Base-by-base conservation (phyloP, 345 rosid genomes). In the Raphanus raphanistrum region DNA sequence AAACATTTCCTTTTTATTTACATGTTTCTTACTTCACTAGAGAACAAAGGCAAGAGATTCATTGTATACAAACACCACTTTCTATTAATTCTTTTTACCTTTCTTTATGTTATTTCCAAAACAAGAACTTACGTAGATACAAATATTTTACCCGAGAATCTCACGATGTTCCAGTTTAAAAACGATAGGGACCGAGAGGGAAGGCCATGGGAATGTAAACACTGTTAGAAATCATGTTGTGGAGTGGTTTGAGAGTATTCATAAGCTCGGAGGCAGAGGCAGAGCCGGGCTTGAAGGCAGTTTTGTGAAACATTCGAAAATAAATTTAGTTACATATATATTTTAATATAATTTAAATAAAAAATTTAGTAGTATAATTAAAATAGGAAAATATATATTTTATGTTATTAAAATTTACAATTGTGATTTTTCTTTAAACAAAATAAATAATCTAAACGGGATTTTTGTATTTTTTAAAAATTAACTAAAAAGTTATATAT, bases 181-280 rank as follows among this genome's bases (percentile, higher is more conserved):
- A 41, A 10, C 48, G 13, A 41, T 41, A 41, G 69, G 74, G 32
- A 4, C 60, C 73, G n/a, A 41, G 36, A 58, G 59, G 28, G 55
- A 63, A 76, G 41, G 60, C 27, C 60, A 43, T 63, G 80, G 79
- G 36, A 76, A 61, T 68, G 68, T 61, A 61, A 76, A 63, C 71
- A 17, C 38, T 63, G 75, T 77, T 73, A 48, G 68, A 45, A 75
- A 68, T 73, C 79, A 61, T 25, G 69, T 69, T 79, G 67, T 45
- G 75, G 75, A 68, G 83, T 82, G 69, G 82, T 78, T 87, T 90
- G 28, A 55, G 84, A 90, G 85, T 85, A 6, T 81, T 89, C 80
- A 64, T 84, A 66, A 69, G 84, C 84, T 86, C 85, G 83, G 79
- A 66, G 87, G 11, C 21, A 21, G 21, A 21, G 21, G 21, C 21